Base-by-base conservation (phyloP, 139 green algal genomes). In the Chlorella ohadii region DNA sequence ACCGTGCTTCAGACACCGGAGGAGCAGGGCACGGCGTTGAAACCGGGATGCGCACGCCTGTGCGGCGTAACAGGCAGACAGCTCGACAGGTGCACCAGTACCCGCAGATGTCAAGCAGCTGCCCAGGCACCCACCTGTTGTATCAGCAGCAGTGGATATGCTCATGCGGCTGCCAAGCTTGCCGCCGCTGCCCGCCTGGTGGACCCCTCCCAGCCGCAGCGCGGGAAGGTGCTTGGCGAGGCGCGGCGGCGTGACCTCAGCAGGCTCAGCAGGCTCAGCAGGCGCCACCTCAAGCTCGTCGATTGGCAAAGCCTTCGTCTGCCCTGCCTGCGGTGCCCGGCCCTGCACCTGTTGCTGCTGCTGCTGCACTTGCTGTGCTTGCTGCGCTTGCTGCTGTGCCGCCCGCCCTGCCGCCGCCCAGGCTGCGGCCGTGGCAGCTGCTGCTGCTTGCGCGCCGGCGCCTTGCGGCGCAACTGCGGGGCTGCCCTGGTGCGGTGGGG, bases 401-500 rank as follows among this genome's bases (percentile, higher is more conserved):
- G 28, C 27, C 13, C 12, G 44, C 1, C 25, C 64, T 70, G 39
- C 34, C 59, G 67, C 12, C 28, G 55, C 55, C 38, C 17, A 36
- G n/a, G 33, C 44, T 22, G 34, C n/a, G 70, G 39, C 70, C 75
- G 74, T 22, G 22, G 28, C 39, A 2, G 47, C 78, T 51, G 61
- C 56, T 51, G 61, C 56, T 27, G 38, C 47, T n/a, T 15, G 28
- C 78, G 39, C 13, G 25, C 31, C 27, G 0, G 41, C 17, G 12
- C 28, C 41, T 31, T 65, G 17, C 38, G 78, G 39, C 64, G 6
- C 31, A 1, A 16, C 25, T 34, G n/a, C 38, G 51, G 23, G 59
- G 36, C 57, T 59, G 57, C 61, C 59, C 84, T 76, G 63, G 59
- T 82, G 71, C 61, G 83, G 72, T 23, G 25, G 51, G 61, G 31